A percentile compares a stretch with the other conserved stretches of the same genome.
Evolutionary conservation across 768 basidiomycete species (phyloP).

Genomic region (Leucocoprinus sp.): DNA sequence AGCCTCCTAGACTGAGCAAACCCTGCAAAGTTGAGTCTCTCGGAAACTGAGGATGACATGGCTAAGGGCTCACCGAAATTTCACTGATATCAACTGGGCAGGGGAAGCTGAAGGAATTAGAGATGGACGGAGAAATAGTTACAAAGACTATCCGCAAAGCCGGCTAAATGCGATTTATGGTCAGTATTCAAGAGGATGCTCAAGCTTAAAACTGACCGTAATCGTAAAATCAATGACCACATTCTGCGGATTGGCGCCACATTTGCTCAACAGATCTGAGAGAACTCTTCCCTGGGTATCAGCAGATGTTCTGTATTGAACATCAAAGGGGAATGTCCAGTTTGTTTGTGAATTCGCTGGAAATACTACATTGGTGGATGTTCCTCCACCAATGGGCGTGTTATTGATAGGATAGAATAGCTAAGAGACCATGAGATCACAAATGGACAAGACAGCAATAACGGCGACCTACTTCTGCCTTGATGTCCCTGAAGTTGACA

Average conservation of each 20-base stretch:
- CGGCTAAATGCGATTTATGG: constrained; percentile 34
- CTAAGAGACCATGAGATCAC: constrained; percentile 24
- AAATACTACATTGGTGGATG: constrained; percentile 36
- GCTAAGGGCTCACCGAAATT: constrained; percentile 5
- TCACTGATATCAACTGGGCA: constrained; percentile 43
- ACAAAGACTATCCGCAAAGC: constrained; percentile 58
- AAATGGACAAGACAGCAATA: background rate
- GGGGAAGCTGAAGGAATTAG: constrained; percentile 48
- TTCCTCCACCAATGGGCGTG: constrained; percentile 60
- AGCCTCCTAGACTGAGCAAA: background rate
- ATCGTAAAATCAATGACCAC: constrained; percentile 61
- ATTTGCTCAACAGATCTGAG: constrained; percentile 54
- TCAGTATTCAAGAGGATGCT: background rate
- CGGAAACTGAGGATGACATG: background rate
- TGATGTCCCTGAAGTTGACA: constrained; percentile 56
- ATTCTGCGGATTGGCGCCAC: constrained; percentile 42
- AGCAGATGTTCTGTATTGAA: constrained; percentile 47
- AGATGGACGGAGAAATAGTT: constrained; percentile 58
- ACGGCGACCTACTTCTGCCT: constrained; percentile 40
- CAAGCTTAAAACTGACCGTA: constrained; percentile 33
- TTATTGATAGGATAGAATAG: constrained; percentile 71
- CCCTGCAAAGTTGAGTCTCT: background rate
- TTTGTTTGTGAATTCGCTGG: constrained; percentile 47
- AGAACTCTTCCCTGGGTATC: constrained; percentile 51
- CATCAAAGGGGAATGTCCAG: constrained; percentile 69